Conservation (phyloP, 768 basidiomycete species). For the Boletus reticuloceps region DNA sequence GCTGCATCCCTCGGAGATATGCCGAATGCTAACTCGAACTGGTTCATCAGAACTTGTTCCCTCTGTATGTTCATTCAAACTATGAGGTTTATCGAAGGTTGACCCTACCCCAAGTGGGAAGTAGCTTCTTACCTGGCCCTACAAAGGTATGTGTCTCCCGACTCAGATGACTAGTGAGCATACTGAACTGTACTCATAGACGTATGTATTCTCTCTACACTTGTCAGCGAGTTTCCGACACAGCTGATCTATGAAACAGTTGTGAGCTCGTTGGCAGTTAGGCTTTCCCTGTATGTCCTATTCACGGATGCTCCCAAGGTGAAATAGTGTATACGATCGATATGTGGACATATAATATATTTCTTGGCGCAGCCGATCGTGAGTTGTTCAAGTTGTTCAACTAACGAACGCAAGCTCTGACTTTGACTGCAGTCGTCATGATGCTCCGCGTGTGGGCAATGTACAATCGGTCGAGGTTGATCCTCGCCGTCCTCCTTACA, state of each 20-base stretch:
- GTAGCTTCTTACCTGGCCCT: neutral
- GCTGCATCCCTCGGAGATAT: too few species aligned
- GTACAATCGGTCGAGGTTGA: too few species aligned
- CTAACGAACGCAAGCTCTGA: neutral
- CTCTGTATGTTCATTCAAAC: conserved; percentile 1
- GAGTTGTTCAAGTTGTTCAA: neutral
- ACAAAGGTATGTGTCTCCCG: neutral
- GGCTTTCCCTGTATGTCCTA: neutral
- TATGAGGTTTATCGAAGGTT: neutral
- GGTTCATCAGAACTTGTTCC: neutral
- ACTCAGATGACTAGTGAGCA: too few species aligned
- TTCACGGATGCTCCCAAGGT: neutral
- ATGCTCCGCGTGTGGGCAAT: neutral
- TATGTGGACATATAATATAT: neutral
- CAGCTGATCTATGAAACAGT: neutral
- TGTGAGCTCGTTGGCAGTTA: neutral
- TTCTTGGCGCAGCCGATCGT: conserved; percentile 5
- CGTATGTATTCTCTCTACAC: neutral
- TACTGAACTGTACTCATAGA: neutral
- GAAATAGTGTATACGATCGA: neutral
- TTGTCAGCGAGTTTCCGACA: too few species aligned
- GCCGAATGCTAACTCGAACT: neutral
- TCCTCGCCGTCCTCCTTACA: neutral
- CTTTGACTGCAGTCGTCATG: neutral
- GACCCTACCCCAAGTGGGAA: neutral